Evolutionary conservation across 495 filamentous ascomycete species (phyloP), one percentile per base, ranked within the genome.

Genomic region (Trichocladium uniseriatum): DNA sequence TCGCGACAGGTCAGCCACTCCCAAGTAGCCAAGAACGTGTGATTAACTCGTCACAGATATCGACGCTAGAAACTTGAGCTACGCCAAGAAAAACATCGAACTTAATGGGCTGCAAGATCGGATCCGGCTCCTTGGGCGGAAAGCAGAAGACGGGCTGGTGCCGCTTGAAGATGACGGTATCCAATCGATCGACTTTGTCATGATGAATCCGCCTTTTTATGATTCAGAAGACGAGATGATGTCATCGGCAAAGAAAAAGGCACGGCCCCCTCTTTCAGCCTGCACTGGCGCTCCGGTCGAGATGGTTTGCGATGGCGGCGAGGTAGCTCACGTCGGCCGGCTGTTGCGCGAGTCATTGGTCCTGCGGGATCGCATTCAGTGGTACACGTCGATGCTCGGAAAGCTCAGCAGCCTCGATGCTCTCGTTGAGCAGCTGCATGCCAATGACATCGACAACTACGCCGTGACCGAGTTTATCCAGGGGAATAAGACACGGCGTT

Each of bases 171-270:
- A 70, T 1, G 59, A 86, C 2, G 68, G 65, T 4, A 43, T 81
- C n/a, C 66, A 78, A 35, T 68, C 61, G 5, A 73, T 94, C 31
- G 86, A 95, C 62, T 96, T 97, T 59, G 82, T 79, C 39, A 94
- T 96, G 81, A 89, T 82, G 66, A 98, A 98, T 56, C 92, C 92
- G 1, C 92, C 92, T 0, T 98, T 98, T 69, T 96, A 95, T 69
- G 57, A 74, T 18, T 90, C 87, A 3, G 69, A 74, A 15, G 64
- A 74, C 11, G 86, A 94, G 31, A 79, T 95, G 66, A 50, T 76
- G 1, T 67, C 69, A 9, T 80, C 82, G 0, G 84, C 87, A 0
- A 55, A 68, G 19, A 64, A 72, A 24, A 97, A 96, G 60, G 57
- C 70, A 7, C 71, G 76, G 3, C 79, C 80, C 1, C 87, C 92